phyloP scores from a whole-genome alignment of 2,329 filamentous ascomycete genomes.

The Botrytis elliptica region DNA sequence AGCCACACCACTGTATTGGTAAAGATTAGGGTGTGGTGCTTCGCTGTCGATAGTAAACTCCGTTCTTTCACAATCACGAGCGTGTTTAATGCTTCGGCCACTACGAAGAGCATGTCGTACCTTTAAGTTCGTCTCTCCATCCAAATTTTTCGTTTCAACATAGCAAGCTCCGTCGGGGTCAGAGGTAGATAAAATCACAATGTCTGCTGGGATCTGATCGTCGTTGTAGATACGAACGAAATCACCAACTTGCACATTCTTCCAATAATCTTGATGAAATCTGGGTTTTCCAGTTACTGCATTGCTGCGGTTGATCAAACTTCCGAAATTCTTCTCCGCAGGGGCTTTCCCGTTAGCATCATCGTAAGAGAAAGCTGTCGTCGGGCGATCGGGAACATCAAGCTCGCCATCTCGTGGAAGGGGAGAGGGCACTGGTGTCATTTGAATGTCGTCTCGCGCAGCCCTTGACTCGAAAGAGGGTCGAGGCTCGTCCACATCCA shows the following conservation, averaged over 20 bases:
- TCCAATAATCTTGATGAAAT: constrained; percentile 94
- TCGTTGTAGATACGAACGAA: constrained; percentile 96
- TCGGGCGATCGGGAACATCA: constrained; percentile 38
- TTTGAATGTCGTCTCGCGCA: constrained; percentile 74
- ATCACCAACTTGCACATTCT: constrained; percentile 90
- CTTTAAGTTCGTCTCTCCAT: constrained; percentile 97
- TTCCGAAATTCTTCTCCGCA: constrained; percentile 55
- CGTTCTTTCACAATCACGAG: constrained; percentile 85
- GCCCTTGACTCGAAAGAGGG: constrained; percentile 61
- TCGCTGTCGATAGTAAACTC: constrained; percentile 91
- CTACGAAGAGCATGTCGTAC: constrained; percentile 88
- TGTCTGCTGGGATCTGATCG: constrained; percentile 90
- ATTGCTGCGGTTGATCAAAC: constrained; percentile 70
- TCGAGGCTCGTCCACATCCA: constrained; percentile 33
- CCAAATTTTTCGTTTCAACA: constrained; percentile 96
- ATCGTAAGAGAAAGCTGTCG: constrained; percentile 43
- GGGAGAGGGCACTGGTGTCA: constrained; percentile 92
- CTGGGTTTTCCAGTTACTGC: constrained; percentile 67
- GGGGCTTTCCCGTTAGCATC: constrained; percentile 42
- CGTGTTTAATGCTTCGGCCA: constrained; percentile 78
- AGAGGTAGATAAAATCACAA: constrained; percentile 89
- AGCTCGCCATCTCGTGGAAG: constrained; percentile 48
- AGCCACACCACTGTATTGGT: constrained; percentile 88
- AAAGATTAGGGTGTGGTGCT: constrained; percentile 86
- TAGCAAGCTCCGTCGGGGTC: constrained; percentile 94